Evolutionary conservation across 2,329 filamentous ascomycete species (phyloP).

Genomic region (Verticillium nonalfalfae): DNA sequence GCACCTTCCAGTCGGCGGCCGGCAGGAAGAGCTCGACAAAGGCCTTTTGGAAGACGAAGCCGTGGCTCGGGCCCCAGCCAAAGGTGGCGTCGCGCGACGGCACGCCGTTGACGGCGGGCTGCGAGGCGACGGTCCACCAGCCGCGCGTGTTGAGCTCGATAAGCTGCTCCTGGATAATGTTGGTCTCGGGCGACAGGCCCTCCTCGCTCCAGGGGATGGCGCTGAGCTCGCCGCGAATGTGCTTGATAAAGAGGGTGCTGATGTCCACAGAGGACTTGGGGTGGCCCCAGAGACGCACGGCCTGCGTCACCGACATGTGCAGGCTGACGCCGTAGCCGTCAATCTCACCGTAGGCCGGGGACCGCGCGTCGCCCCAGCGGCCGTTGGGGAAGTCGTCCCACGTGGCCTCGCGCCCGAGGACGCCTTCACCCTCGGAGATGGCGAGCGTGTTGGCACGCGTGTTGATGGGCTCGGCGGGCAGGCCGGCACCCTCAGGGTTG

Average conservation of each 20-base stretch:
- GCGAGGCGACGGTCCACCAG: slow-evolving; percentile 95
- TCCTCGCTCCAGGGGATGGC: slow-evolving; percentile 95
- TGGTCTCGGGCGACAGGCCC: slow-evolving; percentile 75
- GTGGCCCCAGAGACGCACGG: slow-evolving; percentile 77
- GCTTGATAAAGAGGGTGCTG: slow-evolving; percentile 70
- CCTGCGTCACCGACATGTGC: slow-evolving; percentile 81
- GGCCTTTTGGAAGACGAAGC: slow-evolving; percentile 96
- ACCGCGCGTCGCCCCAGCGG: slow-evolving; percentile 87
- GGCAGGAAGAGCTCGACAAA: slow-evolving; percentile 97
- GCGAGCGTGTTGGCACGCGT: slow-evolving; percentile 79
- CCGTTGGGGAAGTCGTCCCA: slow-evolving; percentile 99
- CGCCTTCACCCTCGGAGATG: slow-evolving; percentile 89
- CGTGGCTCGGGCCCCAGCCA: slow-evolving; percentile 88
- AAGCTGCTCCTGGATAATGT: slow-evolving; percentile 70
- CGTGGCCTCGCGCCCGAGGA: slow-evolving; percentile 85
- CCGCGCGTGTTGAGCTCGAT: slow-evolving; percentile 70
- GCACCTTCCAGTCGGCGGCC: slow-evolving; percentile 58
- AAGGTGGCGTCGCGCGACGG: slow-evolving; percentile 71
- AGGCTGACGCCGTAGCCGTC: slow-evolving; percentile 97
- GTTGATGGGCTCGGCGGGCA: slow-evolving; percentile 69
- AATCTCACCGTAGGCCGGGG: slow-evolving; percentile 91
- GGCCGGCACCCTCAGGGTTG: slow-evolving; percentile 67
- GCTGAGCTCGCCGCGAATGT: slow-evolving; percentile 71
- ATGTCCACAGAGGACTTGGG: slow-evolving; percentile 68
- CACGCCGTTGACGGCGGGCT: slow-evolving; percentile 86